Percentiles rank a stretch among this genome's conserved stretches.
Evolutionary conservation across 2,329 filamentous ascomycete genomes (phyloP).

Genomic region (Fusarium temperatum): DNA sequence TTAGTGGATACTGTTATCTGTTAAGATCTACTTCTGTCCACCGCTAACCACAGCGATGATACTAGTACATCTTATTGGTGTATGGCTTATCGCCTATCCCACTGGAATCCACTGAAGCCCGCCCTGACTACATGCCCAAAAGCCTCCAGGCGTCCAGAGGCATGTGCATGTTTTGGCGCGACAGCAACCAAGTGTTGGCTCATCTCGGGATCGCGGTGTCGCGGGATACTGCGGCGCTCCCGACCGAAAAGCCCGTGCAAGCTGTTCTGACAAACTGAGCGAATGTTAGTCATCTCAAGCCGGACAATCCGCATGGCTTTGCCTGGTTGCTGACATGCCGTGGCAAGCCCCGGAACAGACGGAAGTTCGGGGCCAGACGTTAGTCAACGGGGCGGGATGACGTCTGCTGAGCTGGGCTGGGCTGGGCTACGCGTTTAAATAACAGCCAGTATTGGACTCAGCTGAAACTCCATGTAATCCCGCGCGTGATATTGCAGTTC

Average conservation of each 20-base stretch:
- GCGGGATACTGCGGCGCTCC: background rate
- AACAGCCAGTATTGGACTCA: background rate
- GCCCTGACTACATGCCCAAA: background rate
- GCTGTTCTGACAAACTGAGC: no score
- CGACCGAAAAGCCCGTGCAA: background rate
- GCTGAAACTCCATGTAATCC: background rate
- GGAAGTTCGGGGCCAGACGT: background rate
- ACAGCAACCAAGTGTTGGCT: background rate
- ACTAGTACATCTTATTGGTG: background rate
- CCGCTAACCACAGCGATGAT: accelerated
- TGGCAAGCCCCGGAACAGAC: constrained; percentile 8
- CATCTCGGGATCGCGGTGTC: background rate
- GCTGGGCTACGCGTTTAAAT: constrained; percentile 2
- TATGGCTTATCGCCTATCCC: background rate
- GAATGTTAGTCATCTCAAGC: background rate
- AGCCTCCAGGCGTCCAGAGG: background rate
- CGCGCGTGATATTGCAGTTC: background rate
- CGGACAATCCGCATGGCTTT: constrained; percentile 1
- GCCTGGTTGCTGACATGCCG: background rate
- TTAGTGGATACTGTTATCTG: background rate
- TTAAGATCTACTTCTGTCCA: background rate
- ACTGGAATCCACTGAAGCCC: background rate
- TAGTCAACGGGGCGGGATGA: constrained; percentile 1
- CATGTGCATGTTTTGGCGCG: no score
- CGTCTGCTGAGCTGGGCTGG: background rate